phyloP scores from a whole-genome alignment of 306 rosid species.

The Medicago ruthenica region DNA sequence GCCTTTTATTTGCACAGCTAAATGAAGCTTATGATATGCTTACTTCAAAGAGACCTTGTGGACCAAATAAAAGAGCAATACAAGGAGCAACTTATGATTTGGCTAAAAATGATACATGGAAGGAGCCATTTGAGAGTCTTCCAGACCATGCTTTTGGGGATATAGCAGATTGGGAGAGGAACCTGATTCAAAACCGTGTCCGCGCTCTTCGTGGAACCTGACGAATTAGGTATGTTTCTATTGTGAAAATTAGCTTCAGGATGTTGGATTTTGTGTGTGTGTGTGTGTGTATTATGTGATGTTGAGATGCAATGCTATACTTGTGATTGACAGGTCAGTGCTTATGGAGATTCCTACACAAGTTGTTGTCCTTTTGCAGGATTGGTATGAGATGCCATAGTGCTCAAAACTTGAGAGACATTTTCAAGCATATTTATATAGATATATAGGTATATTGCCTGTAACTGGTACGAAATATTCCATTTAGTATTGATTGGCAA shows the following conservation, averaged over 20 bases:
- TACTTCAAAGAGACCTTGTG: conserved; percentile 87
- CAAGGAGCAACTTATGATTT: conserved; percentile 86
- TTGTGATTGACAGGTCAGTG: conserved; percentile 39
- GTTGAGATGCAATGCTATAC: conserved; percentile 16
- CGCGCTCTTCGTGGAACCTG: conserved; percentile 78
- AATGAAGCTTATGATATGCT: conserved; percentile 76
- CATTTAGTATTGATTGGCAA: neutral
- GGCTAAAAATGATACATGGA: conserved; percentile 81
- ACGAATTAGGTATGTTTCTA: conserved; percentile 40
- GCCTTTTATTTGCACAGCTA: conserved; percentile 56
- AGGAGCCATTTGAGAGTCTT: conserved; percentile 90
- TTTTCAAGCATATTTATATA: conserved; percentile 36
- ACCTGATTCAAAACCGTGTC: conserved; percentile 67
- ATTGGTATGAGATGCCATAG: conserved; percentile 17
- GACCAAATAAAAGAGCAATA: conserved; percentile 84
- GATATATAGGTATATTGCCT: conserved; percentile 29
- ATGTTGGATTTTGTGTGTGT: neutral
- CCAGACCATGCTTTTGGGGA: conserved; percentile 81
- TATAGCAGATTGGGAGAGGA: conserved; percentile 90
- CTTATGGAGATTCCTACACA: conserved; percentile 27
- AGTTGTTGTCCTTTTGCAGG: conserved; percentile 31
- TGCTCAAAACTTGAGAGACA: conserved; percentile 13
- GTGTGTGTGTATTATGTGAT: neutral
- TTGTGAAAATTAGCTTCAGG: neutral
- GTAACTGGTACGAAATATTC: conserved; percentile 16